Evolutionary conservation across 225 moss, liverwort and hornwort genomes (phyloP), one percentile per base, ranked within the genome.

Genomic region (Marchantia paleacea): DNA sequence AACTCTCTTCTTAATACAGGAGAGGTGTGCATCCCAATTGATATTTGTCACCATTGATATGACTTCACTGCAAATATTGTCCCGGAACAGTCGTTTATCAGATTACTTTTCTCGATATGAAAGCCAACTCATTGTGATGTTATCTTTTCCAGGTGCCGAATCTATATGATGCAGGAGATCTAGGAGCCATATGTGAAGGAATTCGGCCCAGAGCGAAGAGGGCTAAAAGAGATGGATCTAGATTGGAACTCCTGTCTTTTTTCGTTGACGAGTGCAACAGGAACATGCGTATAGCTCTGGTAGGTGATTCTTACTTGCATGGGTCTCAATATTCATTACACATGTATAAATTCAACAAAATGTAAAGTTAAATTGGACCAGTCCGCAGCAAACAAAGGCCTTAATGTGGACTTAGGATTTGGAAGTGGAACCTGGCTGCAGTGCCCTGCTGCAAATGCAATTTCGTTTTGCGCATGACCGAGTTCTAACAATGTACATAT

Each of bases 1-100:
- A 95, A 95, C 49, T 95, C 93, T 68, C 92, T 93, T 83, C 77
- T 95, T 0, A 95, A 95, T 61, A 95, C 95, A 0, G 95, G 95
- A 78, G 95, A 95, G 87, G 95, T 95, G 75, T 19, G 0, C 12
- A 31, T 55, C 20, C 29, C 62, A 55, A 39, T 61, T 22, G 3
- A 72, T 51, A 26, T 49, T 64, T 18, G 12, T 77, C 80, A 53
- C 10, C 7, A 61, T 53, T 28, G 26, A 28, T 29, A 28, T 55
- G 26, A 2, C 54, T 55, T 72, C 9, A n/a, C 14, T n/a, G 8
- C 72, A 62, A 19, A 62, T 22, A 16, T 22, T 62, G 24, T 22
- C 62, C 1, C 24, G 62, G n/a, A 62, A 22, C n/a, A 15, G 3
- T 60, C 30, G 0, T 76, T 47, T 20, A 76, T 39, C 26, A 13